These are phyloP conservation scores for Penicillium sclerotiorum DNA, from an alignment of 2,329 filamentous ascomycete genomes.

Conservation along the genomic window DNA sequence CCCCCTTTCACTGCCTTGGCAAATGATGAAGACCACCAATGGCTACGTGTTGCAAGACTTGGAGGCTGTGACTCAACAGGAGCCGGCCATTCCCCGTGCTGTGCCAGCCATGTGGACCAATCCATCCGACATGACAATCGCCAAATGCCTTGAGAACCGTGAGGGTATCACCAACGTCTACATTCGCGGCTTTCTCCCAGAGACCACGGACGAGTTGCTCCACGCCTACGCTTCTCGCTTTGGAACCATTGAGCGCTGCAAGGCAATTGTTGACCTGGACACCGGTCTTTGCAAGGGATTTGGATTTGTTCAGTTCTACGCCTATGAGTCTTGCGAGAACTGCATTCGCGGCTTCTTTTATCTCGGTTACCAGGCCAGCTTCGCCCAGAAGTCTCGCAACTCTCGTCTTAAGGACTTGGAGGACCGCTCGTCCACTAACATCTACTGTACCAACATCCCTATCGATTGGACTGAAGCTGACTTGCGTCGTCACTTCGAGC, in stretches of 20 bases:
- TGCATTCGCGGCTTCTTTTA: conserved; percentile 96
- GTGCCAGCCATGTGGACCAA: conserved; percentile 84
- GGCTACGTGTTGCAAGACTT: conserved; percentile 55
- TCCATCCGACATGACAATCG: conserved; percentile 83
- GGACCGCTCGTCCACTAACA: conserved; percentile 85
- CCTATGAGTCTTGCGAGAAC: conserved; percentile 84
- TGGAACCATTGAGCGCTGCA: conserved; percentile 92
- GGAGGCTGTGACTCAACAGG: conserved; percentile 68
- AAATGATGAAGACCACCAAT: conserved; percentile 50
- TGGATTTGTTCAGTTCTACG: conserved; percentile 94
- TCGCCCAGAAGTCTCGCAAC: conserved; percentile 98
- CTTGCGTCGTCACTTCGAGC: conserved; percentile 66
- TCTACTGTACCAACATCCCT: conserved; percentile 97
- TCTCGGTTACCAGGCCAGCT: conserved; percentile 95
- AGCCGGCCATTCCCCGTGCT: conserved; percentile 82
- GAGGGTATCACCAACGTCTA: conserved; percentile 98
- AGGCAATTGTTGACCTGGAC: conserved; percentile 95
- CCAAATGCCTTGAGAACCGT: conserved; percentile 92
- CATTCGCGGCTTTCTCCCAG: conserved; percentile 91
- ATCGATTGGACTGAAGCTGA: conserved; percentile 85
- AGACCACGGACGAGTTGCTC: conserved; percentile 90
- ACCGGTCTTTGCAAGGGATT: conserved; percentile 97
- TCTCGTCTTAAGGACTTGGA: conserved; percentile 95
- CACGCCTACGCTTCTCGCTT: conserved; percentile 82
- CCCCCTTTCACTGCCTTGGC: conserved; percentile 40